Base-by-base conservation (phyloP, 2,329 filamentous ascomycete species). In the Rhinocladiella mackenziei region DNA sequence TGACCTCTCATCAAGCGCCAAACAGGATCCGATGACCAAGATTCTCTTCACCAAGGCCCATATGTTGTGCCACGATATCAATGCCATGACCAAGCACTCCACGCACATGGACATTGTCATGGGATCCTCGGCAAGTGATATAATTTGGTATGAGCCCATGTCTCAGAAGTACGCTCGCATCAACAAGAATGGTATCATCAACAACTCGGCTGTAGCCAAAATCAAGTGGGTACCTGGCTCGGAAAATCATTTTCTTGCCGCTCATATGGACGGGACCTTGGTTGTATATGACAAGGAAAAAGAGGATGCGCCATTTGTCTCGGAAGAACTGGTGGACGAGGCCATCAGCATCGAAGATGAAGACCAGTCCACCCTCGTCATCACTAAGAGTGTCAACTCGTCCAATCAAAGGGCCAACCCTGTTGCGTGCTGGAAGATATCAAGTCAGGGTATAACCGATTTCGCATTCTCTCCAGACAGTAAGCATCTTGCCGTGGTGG, bases 271-370 rank as follows among this genome's bases (percentile, higher is more conserved):
- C 60, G 92, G 92, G 1, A 84, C 84, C 2, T 66, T 98, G 32
- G 78, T 98, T 2, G 88, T 97, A 1, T 98, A 97, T 57, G 92
- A 98, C 66, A 98, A 97, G 67, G 89, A 96, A 61, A 95, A 92
- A 62, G 89, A 96, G 53, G 89, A 96, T 62, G 81, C 83, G 1
- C 74, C 81, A 1, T 92, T 95, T 58, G 74, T 79, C 2, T 76
- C 84, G 0, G 88, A 94, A 61, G 76, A 84, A 23, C 72, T 78
- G 50, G 46, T 39, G 13, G 57, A 51, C 56, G 62, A 56, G 54
- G 51, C 32, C 60, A 55, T 37, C 56, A 63, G 19, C 63, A 65
- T 48, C 23, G 51, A 58, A 14, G 65, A 62, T 23, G 59, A 60
- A 29, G 61, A 60, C 34, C 57, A 60, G 5, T 65, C 68, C 10